Conservation (phyloP, 2,329 filamentous ascomycete species). For the Rhexocercosporidium sp. region DNA sequence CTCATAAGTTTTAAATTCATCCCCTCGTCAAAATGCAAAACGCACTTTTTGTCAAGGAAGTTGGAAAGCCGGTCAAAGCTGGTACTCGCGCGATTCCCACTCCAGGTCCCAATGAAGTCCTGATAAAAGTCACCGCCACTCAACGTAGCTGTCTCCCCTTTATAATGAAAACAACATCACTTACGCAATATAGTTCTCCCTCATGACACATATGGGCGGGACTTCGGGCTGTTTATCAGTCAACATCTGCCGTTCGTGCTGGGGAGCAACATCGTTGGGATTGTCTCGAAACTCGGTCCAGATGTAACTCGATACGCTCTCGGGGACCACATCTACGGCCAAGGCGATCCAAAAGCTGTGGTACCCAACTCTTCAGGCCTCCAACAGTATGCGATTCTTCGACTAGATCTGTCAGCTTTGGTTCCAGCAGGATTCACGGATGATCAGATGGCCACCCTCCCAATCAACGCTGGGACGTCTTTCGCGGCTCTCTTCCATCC, state of each 20-base stretch:
- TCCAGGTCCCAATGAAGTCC: slow-evolving; percentile 44
- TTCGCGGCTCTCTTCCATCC: slow-evolving; percentile 40
- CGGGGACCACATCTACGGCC: slow-evolving; percentile 41
- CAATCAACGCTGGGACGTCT: slow-evolving; percentile 40
- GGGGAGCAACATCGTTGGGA: slow-evolving; percentile 44
- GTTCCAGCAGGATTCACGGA: slow-evolving; percentile 44
- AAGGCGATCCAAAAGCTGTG: slow-evolving; percentile 4
- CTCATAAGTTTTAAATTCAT: background rate
- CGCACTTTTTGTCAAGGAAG: slow-evolving; percentile 36
- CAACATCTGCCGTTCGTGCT: slow-evolving; percentile 43
- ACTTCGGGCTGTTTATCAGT: slow-evolving; percentile 24
- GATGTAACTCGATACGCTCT: slow-evolving; percentile 34
- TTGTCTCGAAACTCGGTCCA: slow-evolving; percentile 39
- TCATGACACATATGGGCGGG: background rate
- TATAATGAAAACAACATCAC: background rate
- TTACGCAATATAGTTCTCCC: background rate
- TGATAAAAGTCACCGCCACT: slow-evolving; percentile 38
- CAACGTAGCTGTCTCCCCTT: background rate
- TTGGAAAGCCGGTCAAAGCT: slow-evolving; percentile 36
- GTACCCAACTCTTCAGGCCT: slow-evolving; percentile 36
- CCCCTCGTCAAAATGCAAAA: slow-evolving; percentile 30
- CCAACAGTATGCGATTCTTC: slow-evolving; percentile 47
- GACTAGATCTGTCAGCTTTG: slow-evolving; percentile 39
- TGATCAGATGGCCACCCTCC: slow-evolving; percentile 46
- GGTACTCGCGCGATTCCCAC: slow-evolving; percentile 37